Conservation (phyloP, 2,329 filamentous ascomycete species). For the Talaromyces sp. region DNA sequence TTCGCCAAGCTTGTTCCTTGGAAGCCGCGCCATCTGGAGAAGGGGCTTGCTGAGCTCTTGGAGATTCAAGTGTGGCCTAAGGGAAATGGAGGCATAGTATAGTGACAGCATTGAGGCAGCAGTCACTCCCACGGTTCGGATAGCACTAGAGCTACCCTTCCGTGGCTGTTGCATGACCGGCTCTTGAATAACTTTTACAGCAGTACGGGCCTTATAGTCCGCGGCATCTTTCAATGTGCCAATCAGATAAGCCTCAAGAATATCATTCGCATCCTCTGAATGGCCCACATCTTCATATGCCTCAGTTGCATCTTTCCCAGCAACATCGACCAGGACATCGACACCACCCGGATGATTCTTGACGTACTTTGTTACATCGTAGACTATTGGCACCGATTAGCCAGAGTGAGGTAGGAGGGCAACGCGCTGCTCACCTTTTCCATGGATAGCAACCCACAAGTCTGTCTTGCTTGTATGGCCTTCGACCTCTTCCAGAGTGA, state of each 20-base stretch:
- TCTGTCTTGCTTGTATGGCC: constrained; percentile 49
- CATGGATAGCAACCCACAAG: constrained; percentile 56
- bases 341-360: constrained; percentile 55
- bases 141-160: too few relatives aligned
- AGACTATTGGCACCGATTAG: constrained; percentile 43
- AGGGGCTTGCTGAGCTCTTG: too few relatives aligned
- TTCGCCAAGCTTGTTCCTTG: too few relatives aligned
- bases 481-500: constrained; percentile 39
- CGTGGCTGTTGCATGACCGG: too few relatives aligned
- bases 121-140: too few relatives aligned
- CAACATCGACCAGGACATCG: constrained; percentile 40
- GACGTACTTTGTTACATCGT: constrained; percentile 56
- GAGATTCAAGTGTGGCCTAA: too few relatives aligned
- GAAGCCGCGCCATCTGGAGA: too few relatives aligned
- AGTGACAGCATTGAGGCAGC: too few relatives aligned
- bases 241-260: constrained; percentile 37
- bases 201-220: constrained; percentile 20
- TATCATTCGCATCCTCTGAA: constrained; percentile 45
- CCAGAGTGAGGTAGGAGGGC: too few relatives aligned
- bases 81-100: too few relatives aligned
- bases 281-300: constrained; percentile 47
- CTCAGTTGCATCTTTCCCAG: constrained; percentile 43
- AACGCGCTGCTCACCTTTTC: constrained; percentile 43
- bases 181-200: constrained; percentile 12
- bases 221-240: constrained; percentile 24